phyloP scores from a whole-genome alignment of 495 filamentous ascomycete species.

The Annulohypoxylon bovei region DNA sequence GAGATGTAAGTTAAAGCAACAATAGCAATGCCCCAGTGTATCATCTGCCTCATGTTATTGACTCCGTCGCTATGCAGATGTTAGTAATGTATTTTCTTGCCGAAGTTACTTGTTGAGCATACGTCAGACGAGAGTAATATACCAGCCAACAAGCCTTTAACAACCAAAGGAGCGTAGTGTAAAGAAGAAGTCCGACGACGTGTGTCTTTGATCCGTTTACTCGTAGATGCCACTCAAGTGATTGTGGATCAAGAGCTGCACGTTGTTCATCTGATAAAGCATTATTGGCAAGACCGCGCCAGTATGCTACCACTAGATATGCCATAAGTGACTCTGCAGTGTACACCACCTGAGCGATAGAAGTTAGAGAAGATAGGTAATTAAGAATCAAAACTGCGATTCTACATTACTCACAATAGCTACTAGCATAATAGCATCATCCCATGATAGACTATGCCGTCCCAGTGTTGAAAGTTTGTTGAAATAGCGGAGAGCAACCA shows the following conservation, averaged over 20 bases:
- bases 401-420: slow-evolving; percentile 55
- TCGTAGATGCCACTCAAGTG: slow-evolving; percentile 57
- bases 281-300: slow-evolving; percentile 60
- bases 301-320: slow-evolving; percentile 43
- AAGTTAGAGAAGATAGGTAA: slow-evolving; percentile 8
- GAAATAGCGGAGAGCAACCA: slow-evolving; percentile 44
- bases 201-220: slow-evolving; percentile 67
- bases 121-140: slow-evolving; percentile 68
- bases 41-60: slow-evolving; percentile 55
- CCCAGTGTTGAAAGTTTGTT: slow-evolving; percentile 38
- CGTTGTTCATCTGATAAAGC: slow-evolving; percentile 63
- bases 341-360: slow-evolving; percentile 48
- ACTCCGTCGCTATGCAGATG: slow-evolving; percentile 51
- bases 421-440: slow-evolving; percentile 66
- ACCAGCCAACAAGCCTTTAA: slow-evolving; percentile 67
- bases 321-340: slow-evolving; percentile 49
- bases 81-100: not conserved
- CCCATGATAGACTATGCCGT: slow-evolving; percentile 45
- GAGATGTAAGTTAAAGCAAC: slow-evolving; percentile 61
- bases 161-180: slow-evolving; percentile 65
- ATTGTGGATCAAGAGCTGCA: slow-evolving; percentile 48
- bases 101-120: not conserved
- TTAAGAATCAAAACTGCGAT: not conserved
- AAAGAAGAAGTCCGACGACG: slow-evolving; percentile 65
- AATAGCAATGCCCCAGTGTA: slow-evolving; percentile 57